A percentile compares a stretch with the other conserved stretches of the same genome.
Evolutionary conservation across 2,329 filamentous ascomycete genomes (phyloP).

Genomic region (Pseudogymnoascus sp.): DNA sequence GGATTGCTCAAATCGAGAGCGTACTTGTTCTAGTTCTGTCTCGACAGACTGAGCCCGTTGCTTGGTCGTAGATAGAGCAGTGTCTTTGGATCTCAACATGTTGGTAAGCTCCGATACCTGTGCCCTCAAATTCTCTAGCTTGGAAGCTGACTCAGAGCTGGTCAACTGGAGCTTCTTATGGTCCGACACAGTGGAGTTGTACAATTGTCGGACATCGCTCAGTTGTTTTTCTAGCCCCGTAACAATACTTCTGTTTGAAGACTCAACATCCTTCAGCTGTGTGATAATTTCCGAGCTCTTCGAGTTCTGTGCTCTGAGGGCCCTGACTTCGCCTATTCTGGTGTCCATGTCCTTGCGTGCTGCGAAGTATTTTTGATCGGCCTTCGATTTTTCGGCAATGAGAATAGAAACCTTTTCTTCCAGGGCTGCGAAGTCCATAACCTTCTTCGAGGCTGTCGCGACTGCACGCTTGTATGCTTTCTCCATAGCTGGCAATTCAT

Average conservation of each 20-base stretch:
- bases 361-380: constrained; percentile 95
- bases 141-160: constrained; percentile 59
- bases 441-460: constrained; percentile 75
- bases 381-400: constrained; percentile 85
- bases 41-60: constrained; percentile 56
- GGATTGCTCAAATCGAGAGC: constrained; percentile 66
- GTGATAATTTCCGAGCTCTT: constrained; percentile 92
- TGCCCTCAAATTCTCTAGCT: constrained; percentile 62
- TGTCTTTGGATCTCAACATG: constrained; percentile 68
- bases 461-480: constrained; percentile 86
- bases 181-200: constrained; percentile 62
- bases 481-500: constrained; percentile 82
- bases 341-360: constrained; percentile 91
- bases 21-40: constrained; percentile 71
- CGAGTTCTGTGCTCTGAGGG: constrained; percentile 70
- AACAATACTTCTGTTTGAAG: constrained; percentile 64
- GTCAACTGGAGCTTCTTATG: constrained; percentile 68
- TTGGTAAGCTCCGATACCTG: constrained; percentile 72
- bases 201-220: constrained; percentile 70
- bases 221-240: constrained; percentile 87
- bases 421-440: constrained; percentile 63
- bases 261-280: constrained; percentile 84
- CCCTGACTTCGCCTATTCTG: constrained; percentile 69
- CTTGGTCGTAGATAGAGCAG: constrained; percentile 41
- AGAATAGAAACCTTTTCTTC: constrained; percentile 72